Base-by-base conservation (phyloP, 2,329 filamentous ascomycete species). In the Exutisphaerella laricina region DNA sequence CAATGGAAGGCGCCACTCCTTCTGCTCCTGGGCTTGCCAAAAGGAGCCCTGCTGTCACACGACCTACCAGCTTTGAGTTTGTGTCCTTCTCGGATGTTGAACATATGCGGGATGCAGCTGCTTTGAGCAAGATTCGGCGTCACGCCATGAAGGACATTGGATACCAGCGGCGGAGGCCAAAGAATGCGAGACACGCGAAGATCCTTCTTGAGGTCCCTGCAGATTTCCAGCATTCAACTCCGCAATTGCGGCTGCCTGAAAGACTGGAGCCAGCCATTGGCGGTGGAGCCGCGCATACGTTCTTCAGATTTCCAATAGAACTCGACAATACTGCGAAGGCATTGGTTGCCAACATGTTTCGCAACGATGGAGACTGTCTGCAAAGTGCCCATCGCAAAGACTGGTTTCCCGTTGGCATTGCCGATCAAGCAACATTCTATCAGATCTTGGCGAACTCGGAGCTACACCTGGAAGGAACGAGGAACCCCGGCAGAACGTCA, bases 121-220 rank as follows among this genome's bases (percentile, higher is more conserved):
- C 43, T 7, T 28, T 41, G 6, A 37, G 38, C 28, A 39, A 39
- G 14, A 42, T 46, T 18, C 38, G 43, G 17, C 43, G 43, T 12
- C 43, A 46, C 26, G 43, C 43, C 12, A 46, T 42, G 39, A 46
- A 42, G 28, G 39, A 46, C 16, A 46, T 46, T 14, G 43, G 33
- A n/a, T 33, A 36, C 12, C 33, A 33, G 28, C 26, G 43, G 18
- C 39, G 43, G 13, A 41, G 33, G 33, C 43, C 39, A 5, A 46
- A 46, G 39, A 46, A 46, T 32, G 33, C 21, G 21, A 38, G 43
- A 6, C 34, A 38, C 21, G n/a, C 42, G 12, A 26, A 35, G 12
- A 31, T 43, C 9, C 18, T 26, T 14, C 10, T 43, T 6, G 41
- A 43, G 16, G 14, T 38, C 12, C 26, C 26, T 12, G 22, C 20